Evolutionary conservation across 2,329 filamentous ascomycete genomes (phyloP), one percentile per base, ranked within the genome.

Genomic region (Monosporascus sp.): DNA sequence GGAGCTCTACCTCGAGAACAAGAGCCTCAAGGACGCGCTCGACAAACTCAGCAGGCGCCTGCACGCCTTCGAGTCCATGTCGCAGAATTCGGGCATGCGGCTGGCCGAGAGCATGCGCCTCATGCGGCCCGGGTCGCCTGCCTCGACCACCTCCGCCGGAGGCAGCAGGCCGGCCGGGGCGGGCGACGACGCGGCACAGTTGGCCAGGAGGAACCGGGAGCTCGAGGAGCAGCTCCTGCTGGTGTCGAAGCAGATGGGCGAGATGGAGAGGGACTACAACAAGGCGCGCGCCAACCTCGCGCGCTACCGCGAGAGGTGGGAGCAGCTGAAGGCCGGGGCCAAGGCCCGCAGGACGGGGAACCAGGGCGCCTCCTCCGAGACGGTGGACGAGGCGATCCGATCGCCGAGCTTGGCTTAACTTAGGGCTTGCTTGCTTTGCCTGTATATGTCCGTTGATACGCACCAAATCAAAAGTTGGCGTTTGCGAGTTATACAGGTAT

Each of bases 61-160:
- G n/a, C 89, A 94, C 63, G 88, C 91, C 57, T 99, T 96, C 73
- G 93, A 99, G 70, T 86, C 90, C 39, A 92, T 90, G 62, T 90
- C 91, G 0, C 94, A 97, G 71, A 90, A 86, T 57, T 92, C 88
- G 38, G 89, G 88, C 50, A 82, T 92, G 71, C 90, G 90, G 3
- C 80, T 97, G 36, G 89, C 92, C 15, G 90, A 97, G 68, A 96
- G 90, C 60, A 85, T 84, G 67, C 76, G 83, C n/a, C 68, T 86
- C 6, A 80, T 83, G 70, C 74, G 79, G 15, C 80, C 82, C 1
- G 74, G 75, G 5, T 84, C 81, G 38, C 82, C 82, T 2, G 62
- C 68, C 57, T 57, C 75, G 41, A 56, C 67, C 18, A 55, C 59
- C 27, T 56, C 63, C 52, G 31, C 52, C 17, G 31, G 24, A 15